Conservation (phyloP, 495 filamentous ascomycete species). For the Penicillium arizonense region DNA sequence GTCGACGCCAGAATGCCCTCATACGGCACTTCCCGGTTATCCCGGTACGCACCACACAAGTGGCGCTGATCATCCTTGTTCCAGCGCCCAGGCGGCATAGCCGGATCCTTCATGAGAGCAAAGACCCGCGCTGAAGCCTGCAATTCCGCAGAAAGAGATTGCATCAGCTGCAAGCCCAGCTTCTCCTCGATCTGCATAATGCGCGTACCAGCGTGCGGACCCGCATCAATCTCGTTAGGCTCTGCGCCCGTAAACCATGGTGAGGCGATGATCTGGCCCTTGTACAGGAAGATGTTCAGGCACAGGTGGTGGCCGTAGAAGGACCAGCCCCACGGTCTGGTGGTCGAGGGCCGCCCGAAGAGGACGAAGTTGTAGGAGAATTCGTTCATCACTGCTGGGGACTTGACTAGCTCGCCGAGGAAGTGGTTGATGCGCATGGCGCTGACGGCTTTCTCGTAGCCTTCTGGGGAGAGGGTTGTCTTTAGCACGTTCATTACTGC, state of each 20-base stretch:
- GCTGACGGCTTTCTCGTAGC: constrained; percentile 65
- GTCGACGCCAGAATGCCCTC: constrained; percentile 56
- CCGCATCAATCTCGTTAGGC: constrained; percentile 68
- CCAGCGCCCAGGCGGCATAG: constrained; percentile 67
- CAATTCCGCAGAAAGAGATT: constrained; percentile 48
- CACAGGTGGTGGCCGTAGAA: constrained; percentile 80
- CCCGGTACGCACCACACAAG: constrained; percentile 69
- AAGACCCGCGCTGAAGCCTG: constrained; percentile 56
- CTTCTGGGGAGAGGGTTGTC: constrained; percentile 60
- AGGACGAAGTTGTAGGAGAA: constrained; percentile 72
- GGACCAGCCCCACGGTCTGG: constrained; percentile 64
- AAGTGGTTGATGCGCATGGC: constrained; percentile 80
- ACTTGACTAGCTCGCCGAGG: constrained; percentile 64
- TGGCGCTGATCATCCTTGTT: constrained; percentile 74
- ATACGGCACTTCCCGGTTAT: constrained; percentile 73
- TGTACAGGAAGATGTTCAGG: constrained; percentile 62
- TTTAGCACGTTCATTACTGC: constrained; percentile 54
- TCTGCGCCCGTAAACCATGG: constrained; percentile 79
- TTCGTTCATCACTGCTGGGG: constrained; percentile 65
- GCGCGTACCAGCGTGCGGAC: constrained; percentile 56
- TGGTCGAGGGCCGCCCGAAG: constrained; percentile 52
- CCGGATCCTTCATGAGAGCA: constrained; percentile 52
- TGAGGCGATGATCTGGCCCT: constrained; percentile 57
- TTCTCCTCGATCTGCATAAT: constrained; percentile 66
- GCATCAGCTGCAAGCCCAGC: constrained; percentile 65